phyloP scores from a whole-genome alignment of 768 basidiomycete genomes.

The Hericium alpestre region DNA sequence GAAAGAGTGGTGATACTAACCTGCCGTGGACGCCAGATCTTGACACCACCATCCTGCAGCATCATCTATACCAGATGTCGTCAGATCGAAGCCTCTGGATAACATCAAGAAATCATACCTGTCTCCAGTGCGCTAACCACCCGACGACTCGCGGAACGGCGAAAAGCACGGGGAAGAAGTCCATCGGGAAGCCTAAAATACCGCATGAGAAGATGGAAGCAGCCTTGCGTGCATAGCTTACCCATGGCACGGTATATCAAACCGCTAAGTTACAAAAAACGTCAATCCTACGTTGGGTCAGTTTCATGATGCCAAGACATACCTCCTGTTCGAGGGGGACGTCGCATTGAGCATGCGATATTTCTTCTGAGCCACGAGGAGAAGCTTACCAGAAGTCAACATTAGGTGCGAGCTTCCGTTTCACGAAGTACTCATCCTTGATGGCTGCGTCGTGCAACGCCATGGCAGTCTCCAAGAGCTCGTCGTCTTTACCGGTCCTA shows the following conservation, averaged over 20 bases:
- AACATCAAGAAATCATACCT: constrained; percentile 31
- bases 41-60: constrained; percentile 80
- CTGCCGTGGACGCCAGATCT: constrained; percentile 88
- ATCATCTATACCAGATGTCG: constrained; percentile 52
- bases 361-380: not conserved
- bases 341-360: no score
- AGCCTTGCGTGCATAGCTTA: constrained; percentile 21
- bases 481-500: constrained; percentile 82
- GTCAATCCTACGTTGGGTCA: no score
- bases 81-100: not conserved
- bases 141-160: constrained; percentile 88
- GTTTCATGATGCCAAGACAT: constrained; percentile 2
- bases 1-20: constrained; percentile 25
- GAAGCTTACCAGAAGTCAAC: constrained; percentile 76
- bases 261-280: constrained; percentile 35
- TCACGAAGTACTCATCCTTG: constrained; percentile 83
- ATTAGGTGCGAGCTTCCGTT: constrained; percentile 75
- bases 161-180: constrained; percentile 91
- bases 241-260: constrained; percentile 91
- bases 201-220: constrained; percentile 2
- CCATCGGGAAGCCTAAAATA: constrained; percentile 73
- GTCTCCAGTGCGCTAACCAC: constrained; percentile 89
- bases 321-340: constrained; percentile 38
- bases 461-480: constrained; percentile 82
- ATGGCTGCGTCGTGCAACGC: constrained; percentile 79